Conservation (phyloP, 257 asterid species). For the Solanum pennellii region DNA sequence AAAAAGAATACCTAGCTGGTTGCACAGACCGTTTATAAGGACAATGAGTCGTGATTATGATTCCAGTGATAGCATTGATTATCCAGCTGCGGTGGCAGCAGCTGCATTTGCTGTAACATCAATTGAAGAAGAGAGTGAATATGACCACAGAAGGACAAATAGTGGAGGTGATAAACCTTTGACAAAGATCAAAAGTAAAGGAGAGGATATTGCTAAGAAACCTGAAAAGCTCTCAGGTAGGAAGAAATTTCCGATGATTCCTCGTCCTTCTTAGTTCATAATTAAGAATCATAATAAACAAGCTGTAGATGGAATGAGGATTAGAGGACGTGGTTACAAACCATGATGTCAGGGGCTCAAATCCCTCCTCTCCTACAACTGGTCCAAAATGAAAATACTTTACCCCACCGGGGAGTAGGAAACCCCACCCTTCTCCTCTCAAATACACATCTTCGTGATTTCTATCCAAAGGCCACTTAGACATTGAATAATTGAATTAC, state of each 20-base stretch:
- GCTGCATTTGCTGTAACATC: slow-evolving; percentile 77
- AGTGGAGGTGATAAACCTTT: slow-evolving; percentile 17
- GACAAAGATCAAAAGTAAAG: slow-evolving; percentile 25
- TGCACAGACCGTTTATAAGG: slow-evolving; percentile 48
- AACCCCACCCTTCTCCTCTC: neutral
- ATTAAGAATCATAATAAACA: neutral
- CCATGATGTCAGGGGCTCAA: neutral
- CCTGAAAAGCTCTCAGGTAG: slow-evolving; percentile 43
- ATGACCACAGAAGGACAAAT: slow-evolving; percentile 8
- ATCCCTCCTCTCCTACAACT: neutral
- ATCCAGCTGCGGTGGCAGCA: slow-evolving; percentile 73
- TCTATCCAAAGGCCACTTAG: neutral
- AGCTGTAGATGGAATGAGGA: neutral
- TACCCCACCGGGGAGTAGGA: neutral
- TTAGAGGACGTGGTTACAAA: neutral
- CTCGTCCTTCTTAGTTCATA: neutral
- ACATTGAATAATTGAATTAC: neutral
- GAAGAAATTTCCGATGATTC: neutral
- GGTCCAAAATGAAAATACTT: neutral
- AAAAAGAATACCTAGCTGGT: slow-evolving; percentile 47
- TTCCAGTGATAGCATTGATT: slow-evolving; percentile 22
- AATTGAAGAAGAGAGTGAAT: slow-evolving; percentile 35
- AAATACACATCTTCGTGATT: neutral
- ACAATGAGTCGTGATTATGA: slow-evolving; percentile 46
- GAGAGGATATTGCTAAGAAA: slow-evolving; percentile 10